Conservation (phyloP, 805 yeast genomes). For the Grigorovia transvaalensis region DNA sequence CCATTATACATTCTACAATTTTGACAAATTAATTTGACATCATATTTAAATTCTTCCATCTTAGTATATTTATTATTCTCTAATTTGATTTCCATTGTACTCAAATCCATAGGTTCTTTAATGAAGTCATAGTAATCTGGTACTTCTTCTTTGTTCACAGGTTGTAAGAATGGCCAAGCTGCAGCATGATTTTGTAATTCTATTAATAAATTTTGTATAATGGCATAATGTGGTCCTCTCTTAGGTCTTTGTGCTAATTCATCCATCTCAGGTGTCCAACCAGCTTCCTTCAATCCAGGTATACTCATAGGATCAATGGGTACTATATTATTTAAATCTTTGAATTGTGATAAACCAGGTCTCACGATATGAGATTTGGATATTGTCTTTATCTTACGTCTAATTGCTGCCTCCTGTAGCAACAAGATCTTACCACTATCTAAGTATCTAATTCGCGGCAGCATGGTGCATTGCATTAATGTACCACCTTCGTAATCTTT, state of each 20-base stretch:
- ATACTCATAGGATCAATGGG: conserved; percentile 71
- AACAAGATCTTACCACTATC: conserved; percentile 80
- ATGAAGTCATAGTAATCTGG: conserved; percentile 94
- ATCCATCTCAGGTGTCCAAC: conserved; percentile 99
- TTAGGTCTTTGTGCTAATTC: conserved; percentile 91
- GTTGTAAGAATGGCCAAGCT: conserved; percentile 95
- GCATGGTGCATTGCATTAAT: conserved; percentile 91
- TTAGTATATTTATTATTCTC: conserved; percentile 87
- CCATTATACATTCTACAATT: conserved; percentile 90
- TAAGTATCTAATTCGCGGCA: conserved; percentile 77
- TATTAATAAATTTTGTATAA: conserved; percentile 77
- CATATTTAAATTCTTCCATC: conserved; percentile 86
- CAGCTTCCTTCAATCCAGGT: conserved; percentile 88
- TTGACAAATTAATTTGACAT: conserved; percentile 73
- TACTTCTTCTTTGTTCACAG: conserved; percentile 89
- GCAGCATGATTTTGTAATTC: conserved; percentile 92
- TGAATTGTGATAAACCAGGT: conserved; percentile 70
- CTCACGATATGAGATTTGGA: conserved; percentile 73
- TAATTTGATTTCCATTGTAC: conserved; percentile 88
- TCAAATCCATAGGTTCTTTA: conserved; percentile 95
- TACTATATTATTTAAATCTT: conserved; percentile 35
- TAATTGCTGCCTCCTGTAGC: conserved; percentile 84
- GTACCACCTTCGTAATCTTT: conserved; percentile 99
- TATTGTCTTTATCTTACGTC: conserved; percentile 68
- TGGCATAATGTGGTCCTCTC: conserved; percentile 87